Base-by-base conservation (phyloP, 352 stramenopile genomes). In the Pythium volutum region DNA sequence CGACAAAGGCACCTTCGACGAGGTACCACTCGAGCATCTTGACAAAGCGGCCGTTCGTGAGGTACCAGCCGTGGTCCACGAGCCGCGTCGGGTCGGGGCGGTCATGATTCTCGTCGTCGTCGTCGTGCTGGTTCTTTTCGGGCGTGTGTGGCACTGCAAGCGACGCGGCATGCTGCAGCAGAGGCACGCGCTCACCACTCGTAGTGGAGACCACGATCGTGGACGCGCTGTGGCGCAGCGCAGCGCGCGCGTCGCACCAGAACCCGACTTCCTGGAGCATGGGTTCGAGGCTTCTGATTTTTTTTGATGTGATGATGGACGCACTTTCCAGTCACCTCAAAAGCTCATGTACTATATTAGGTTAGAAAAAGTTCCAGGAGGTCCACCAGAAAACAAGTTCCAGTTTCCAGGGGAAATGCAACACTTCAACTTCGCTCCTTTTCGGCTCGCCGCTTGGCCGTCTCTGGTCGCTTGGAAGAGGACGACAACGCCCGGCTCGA, bases 11-110 rank as follows among this genome's bases (percentile, higher is more conserved):
- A 26, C 68, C 67, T 23, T 55, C 55, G n/a, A 71, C 75, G 25
- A 93, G 68, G 33, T 83, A 93, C 76, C 70, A 79, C 59, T 84
- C 61, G 41, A 93, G 74, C 34, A 69, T 69, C 26, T 60, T 52
- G 42, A 76, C n/a, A 6, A 70, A 45, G 22, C 53, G 42, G 25
- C 45, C 62, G 45, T 71, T 48, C n/a, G 59, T 57, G 14, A 55
- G 20, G 43, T 76, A 75, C 83, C 83, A 92, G 5, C 38, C 18
- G 36, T 79, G 51, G 46, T 92, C 79, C 10, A 90, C 76, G 20
- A 92, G 68, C 22, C 25, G 18, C 31, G 55, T 62, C 31, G 83
- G 83, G 58, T 87, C 75, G n/a, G n/a, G n/a, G n/a, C 4, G 74
- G 79, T 1, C 74, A 75, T 27, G 45, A 16, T 1, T 51, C n/a